Evolutionary conservation across 2,329 filamentous ascomycete species (phyloP), one percentile per base, ranked within the genome.

Genomic region (Elsinoe necatrix): DNA sequence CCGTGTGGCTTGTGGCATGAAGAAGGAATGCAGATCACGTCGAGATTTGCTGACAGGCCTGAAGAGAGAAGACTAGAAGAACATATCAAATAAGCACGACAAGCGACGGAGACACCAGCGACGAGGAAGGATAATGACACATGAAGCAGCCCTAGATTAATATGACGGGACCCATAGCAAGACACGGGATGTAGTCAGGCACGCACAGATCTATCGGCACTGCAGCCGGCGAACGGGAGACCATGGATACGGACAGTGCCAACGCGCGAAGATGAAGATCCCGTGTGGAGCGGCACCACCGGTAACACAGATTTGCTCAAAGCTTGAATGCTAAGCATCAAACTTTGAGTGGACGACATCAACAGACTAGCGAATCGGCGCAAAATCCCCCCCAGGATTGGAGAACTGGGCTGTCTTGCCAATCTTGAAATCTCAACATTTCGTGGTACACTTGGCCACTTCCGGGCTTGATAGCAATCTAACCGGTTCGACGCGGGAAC

Each of bases 81-180:
- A 37, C 34, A 37, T 37, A 37, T 37, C 34, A 37, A 37, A 37
- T 11, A n/a, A 1, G 7, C 21, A 12, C 3, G 41, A 25, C 9
- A 14, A 7, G 14, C 23, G 41, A 45, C 1, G 41, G 41, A 25
- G 20, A 45, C 14, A 6, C 20, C 11, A 23, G 20, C 20, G 41
- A 12, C 12, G 20, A 25, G 20, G 41, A 34, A 50, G 45, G 45
- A 34, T 50, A 16, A 50, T 50, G 27, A 50, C 45, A 50, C 9
- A 31, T 23, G 23, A 50, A 31, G n/a, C 25, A 50, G 45, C 25
- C 45, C 27, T 50, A 31, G 27, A 50, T 50, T 50, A 14, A 50
- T 25, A 20, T 50, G 16, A 14, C 27, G 23, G 45, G 45, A 31
- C 8, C 20, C n/a, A 29, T 20, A 48, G n/a, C 43, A 48, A 48